Conservation (phyloP, 306 rosid genomes). For the Corylus heterophylla region DNA sequence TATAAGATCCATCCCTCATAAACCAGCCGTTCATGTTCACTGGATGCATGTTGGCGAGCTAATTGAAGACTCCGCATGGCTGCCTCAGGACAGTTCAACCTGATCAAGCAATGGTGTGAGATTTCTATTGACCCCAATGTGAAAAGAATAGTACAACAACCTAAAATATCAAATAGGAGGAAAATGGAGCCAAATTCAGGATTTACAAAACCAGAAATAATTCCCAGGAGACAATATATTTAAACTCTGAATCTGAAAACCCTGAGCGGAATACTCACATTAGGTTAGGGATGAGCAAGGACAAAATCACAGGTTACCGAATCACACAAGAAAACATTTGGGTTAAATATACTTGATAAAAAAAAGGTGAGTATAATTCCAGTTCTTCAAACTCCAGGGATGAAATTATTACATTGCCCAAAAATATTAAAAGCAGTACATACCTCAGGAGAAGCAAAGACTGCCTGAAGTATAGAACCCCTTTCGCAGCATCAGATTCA, state of each 20-base stretch:
- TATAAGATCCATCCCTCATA: conserved; percentile 95
- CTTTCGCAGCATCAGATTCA: conserved; percentile 83
- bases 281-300: background rate
- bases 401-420: background rate
- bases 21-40: conserved; percentile 77
- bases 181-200: conserved; percentile 13
- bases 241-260: background rate
- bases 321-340: background rate
- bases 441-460: conserved; percentile 95
- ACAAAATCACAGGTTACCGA: background rate
- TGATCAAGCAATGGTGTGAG: conserved; percentile 38
- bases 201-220: conserved; percentile 11
- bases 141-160: conserved; percentile 6
- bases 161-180: conserved; percentile 19
- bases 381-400: conserved; percentile 3
- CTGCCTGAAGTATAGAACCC: conserved; percentile 90
- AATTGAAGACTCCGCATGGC: conserved; percentile 89
- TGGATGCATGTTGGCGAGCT: conserved; percentile 87
- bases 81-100: conserved; percentile 89
- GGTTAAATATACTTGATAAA: background rate
- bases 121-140: conserved; percentile 16
- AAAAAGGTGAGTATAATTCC: background rate
- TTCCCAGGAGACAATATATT: conserved; percentile 4
- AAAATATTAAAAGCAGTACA: conserved; percentile 8
- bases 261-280: background rate